Evolutionary conservation across 2,329 filamentous ascomycete species (phyloP).

Genomic region (Trichoderma sp.): DNA sequence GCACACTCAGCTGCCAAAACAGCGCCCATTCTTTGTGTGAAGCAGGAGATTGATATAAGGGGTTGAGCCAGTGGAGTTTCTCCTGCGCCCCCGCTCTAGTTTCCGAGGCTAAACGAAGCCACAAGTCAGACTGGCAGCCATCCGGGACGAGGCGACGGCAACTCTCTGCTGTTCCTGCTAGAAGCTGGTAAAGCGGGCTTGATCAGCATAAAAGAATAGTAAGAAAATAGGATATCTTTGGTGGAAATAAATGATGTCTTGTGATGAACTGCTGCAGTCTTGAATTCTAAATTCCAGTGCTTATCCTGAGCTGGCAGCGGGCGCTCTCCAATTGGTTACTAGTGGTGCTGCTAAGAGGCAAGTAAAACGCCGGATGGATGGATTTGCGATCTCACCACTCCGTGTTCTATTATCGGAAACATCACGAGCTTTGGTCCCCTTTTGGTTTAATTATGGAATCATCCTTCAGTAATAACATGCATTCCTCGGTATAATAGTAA

Average conservation of each 20-base stretch:
- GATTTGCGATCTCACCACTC: neutral
- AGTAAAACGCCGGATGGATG: conserved; percentile 1
- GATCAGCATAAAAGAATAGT: neutral
- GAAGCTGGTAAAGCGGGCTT: neutral
- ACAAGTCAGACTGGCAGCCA: neutral
- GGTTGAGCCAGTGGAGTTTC: conserved; percentile 8
- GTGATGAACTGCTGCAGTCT: neutral
- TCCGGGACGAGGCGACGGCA: neutral
- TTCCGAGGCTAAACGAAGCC: neutral
- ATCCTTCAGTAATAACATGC: neutral
- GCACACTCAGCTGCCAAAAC: neutral
- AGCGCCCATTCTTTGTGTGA: neutral
- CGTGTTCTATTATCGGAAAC: neutral
- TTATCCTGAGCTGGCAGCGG: neutral
- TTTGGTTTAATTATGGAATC: neutral
- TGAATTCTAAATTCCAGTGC: neutral
- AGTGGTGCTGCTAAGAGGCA: neutral
- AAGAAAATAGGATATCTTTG: neutral
- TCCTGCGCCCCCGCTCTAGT: neutral
- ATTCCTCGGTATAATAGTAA: neutral
- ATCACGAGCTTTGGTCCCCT: neutral
- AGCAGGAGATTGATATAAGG: conserved; percentile 2
- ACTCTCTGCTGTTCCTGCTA: neutral
- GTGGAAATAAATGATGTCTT: neutral
- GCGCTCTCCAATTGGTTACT: neutral